A percentile compares a stretch with the other conserved stretches of the same genome.
These are phyloP conservation scores for Entomortierella beljakovae DNA, from an alignment of 192 early-diverging fungal genomes.

Conservation along the genomic window DNA sequence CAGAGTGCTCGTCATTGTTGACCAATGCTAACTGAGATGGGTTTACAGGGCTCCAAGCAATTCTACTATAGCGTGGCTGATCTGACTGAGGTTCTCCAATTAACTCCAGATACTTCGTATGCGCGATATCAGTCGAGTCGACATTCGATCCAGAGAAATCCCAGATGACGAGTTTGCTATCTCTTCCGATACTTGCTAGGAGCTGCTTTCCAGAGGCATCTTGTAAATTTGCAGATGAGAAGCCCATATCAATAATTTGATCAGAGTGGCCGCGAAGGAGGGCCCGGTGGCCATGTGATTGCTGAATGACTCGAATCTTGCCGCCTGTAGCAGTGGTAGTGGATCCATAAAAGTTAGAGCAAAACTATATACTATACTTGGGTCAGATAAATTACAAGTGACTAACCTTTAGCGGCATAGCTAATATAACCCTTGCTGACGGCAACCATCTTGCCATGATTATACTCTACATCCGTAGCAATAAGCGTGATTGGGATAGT, in stretches of 20 bases:
- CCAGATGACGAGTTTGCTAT: slow-evolving; percentile 49
- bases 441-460: slow-evolving; percentile 55
- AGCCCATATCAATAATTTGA: slow-evolving; percentile 53
- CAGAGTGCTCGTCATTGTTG: slow-evolving; percentile 56
- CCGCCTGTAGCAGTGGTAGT: slow-evolving; percentile 24
- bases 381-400: neutral
- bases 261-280: slow-evolving; percentile 55
- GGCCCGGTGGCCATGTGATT: slow-evolving; percentile 47
- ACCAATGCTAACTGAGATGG: slow-evolving; percentile 53
- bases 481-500: slow-evolving; percentile 57
- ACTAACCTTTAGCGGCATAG: slow-evolving; percentile 60
- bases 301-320: slow-evolving; percentile 53
- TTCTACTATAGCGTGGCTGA: slow-evolving; percentile 53
- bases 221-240: slow-evolving; percentile 14
- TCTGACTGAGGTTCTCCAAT: slow-evolving; percentile 24
- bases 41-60: slow-evolving; percentile 55
- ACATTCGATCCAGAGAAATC: slow-evolving; percentile 39
- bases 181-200: slow-evolving; percentile 41
- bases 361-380: neutral
- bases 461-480: slow-evolving; percentile 57
- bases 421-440: slow-evolving; percentile 60
- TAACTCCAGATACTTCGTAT: slow-evolving; percentile 50
- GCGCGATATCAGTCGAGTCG: slow-evolving; percentile 44
- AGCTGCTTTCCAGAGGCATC: slow-evolving; percentile 16
- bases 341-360: no score